Evolutionary conservation across 2,329 filamentous ascomycete genomes (phyloP), one percentile per base, ranked within the genome.

Genomic region (Domatiomyces catenatus): DNA sequence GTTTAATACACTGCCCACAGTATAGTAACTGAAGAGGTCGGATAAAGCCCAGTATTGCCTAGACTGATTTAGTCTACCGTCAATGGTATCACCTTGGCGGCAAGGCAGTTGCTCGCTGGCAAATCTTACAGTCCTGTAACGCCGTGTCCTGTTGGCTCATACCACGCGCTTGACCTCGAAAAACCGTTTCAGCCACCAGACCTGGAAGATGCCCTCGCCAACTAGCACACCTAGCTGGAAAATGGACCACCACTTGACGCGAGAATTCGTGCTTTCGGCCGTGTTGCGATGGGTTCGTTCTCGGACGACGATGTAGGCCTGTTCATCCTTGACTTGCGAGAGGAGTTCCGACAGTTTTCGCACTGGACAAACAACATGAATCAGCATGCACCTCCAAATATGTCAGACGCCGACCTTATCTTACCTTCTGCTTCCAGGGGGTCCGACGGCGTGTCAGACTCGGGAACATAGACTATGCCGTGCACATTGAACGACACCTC

Each of bases 401-500:
- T 42, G 42, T 10, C 22, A 24, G 15, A 17, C 5, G 28, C 19
- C 18, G 2, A 39, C n/a, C 8, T 49, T 18, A n/a, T 32, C 52
- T 73, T 75, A 90, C 86, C 83, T 80, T 96, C 92, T 56, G 77
- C 76, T 68, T 98, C 92, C 59, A 98, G 74, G 18, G 92, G 92
- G 64, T 96, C 90, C 60, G 84, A 78, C 24, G 85, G 79, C 54
- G 83, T 76, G 62, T 96, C 90, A 53, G 78, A 75, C 69, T 96
- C 92, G 50, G 86, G 84, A 48, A 98, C 88, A 70, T 96, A 98
- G 65, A 98, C 90, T 58, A 98, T 87, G 61, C 92, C 92, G 71
- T 98, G 92, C 48, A 98, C 92, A 68, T 98, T 98, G 80, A 98
- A 98, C 51, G 87, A 94, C 49, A 98, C 90, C 69, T 98, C 92